Percentiles rank a stretch among this genome's conserved stretches.
phyloP scores from a whole-genome alignment of 306 rosid genomes.

The Gleditsia sinensis region DNA sequence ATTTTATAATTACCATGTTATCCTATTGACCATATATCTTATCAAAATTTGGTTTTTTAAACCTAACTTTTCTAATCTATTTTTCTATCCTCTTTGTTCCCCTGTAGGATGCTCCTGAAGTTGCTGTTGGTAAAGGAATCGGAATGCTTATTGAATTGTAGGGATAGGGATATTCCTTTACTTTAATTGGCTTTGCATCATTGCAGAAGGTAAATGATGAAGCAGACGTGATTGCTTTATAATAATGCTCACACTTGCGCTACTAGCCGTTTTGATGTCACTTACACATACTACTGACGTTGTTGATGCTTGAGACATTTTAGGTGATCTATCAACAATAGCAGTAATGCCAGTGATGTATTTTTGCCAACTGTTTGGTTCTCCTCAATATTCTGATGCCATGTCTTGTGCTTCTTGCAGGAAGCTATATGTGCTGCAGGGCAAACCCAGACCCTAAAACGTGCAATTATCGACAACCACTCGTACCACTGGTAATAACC shows the following conservation, averaged over 20 bases:
- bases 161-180: too few relatives aligned
- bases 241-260: background rate
- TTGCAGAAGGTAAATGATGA: too few relatives aligned
- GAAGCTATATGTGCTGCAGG: conserved; percentile 59
- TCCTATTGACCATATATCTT: conserved; percentile 13
- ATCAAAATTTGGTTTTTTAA: background rate
- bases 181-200: too few relatives aligned
- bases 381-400: conserved; percentile 20
- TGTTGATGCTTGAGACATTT: conserved; percentile 1
- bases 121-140: conserved; percentile 88
- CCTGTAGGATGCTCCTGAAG: conserved; percentile 88
- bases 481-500: conserved; percentile 64
- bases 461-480: conserved; percentile 57
- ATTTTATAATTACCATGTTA: background rate
- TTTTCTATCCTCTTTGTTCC: conserved; percentile 13
- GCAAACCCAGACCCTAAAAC: conserved; percentile 66
- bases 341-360: background rate
- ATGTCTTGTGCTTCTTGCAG: conserved; percentile 43
- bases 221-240: background rate
- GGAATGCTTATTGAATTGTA: too few relatives aligned
- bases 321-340: background rate
- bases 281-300: conserved; percentile 28
- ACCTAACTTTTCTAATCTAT: background rate
- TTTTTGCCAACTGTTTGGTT: background rate
- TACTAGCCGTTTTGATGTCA: conserved; percentile 4